Percentiles rank a stretch among this genome's conserved stretches.
These are phyloP conservation scores for Penicilliopsis zonata DNA, from an alignment of 495 filamentous ascomycete genomes.

Conservation along the genomic window DNA sequence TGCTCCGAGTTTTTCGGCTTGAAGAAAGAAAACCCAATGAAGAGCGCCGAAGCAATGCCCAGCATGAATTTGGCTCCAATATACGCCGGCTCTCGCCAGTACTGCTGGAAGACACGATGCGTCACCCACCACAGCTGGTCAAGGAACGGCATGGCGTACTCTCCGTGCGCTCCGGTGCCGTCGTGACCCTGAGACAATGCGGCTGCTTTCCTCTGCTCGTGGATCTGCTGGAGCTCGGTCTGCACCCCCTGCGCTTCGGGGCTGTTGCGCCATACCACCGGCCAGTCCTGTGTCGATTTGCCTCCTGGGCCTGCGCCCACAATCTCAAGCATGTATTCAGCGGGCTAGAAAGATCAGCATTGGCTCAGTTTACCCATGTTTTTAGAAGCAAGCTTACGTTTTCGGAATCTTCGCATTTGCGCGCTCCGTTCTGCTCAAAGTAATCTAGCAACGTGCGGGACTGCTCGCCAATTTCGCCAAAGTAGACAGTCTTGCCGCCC, in stretches of 20 bases:
- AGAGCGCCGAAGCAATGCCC: conserved; percentile 40
- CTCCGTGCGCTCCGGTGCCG: conserved; percentile 11
- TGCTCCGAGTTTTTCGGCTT: conserved; percentile 52
- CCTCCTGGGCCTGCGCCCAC: conserved; percentile 43
- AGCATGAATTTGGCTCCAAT: conserved; percentile 38
- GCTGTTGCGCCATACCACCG: conserved; percentile 58
- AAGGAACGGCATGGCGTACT: conserved; percentile 40
- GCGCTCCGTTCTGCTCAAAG: conserved; percentile 63
- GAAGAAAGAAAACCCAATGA: conserved; percentile 85
- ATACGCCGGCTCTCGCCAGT: conserved; percentile 42
- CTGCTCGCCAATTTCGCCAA: conserved; percentile 71
- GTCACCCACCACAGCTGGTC: conserved; percentile 36
- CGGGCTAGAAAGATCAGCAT: no score
- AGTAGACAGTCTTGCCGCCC: conserved; percentile 77
- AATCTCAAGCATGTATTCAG: conserved; percentile 85
- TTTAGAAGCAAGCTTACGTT: conserved; percentile 47
- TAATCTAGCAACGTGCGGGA: conserved; percentile 55
- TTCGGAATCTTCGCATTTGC: conserved; percentile 53
- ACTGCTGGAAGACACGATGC: conserved; percentile 31
- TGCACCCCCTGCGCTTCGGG: conserved; percentile 52
- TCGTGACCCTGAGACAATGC: conserved; percentile 5
- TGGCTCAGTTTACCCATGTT: no score
- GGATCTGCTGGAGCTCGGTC: conserved; percentile 52
- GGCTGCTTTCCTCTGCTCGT: conserved; percentile 28
- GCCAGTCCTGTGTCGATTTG: conserved; percentile 70